These are phyloP conservation scores for Selaginella tamariscina DNA, from an alignment of 75 land plant species.

Conservation along the genomic window DNA sequence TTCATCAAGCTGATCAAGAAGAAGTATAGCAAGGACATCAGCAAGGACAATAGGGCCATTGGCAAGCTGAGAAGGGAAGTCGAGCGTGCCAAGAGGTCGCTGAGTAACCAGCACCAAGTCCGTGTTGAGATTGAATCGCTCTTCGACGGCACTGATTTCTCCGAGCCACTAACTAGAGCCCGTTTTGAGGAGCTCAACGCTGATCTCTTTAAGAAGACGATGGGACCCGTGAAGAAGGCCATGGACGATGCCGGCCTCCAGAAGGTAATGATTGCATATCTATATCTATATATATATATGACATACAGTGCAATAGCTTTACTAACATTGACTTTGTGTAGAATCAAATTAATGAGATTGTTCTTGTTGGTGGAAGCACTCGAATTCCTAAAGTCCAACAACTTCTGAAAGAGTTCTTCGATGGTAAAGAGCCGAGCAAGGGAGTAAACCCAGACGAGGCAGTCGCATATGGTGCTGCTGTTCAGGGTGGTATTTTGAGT, in stretches of 20 bases:
- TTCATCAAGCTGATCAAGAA: constrained; percentile 36
- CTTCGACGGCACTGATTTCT: not conserved
- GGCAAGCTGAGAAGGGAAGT: not conserved
- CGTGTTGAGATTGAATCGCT: not conserved
- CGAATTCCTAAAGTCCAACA: constrained; percentile 6
- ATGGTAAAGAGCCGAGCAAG: not conserved
- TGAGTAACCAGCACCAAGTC: constrained; percentile 13
- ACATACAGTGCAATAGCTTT: too few relatives aligned
- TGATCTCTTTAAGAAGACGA: constrained; percentile 9
- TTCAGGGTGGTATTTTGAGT: constrained; percentile 9
- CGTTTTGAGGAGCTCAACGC: constrained; percentile 7
- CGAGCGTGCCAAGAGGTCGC: constrained; percentile 3
- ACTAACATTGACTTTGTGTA: too few relatives aligned
- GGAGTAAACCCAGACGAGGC: constrained; percentile 9
- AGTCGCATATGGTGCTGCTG: constrained; percentile 11
- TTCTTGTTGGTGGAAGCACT: constrained; percentile 7
- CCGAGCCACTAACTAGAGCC: not conserved
- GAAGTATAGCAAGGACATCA: constrained; percentile 24
- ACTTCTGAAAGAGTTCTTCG: not conserved
- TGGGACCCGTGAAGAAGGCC: constrained; percentile 9
- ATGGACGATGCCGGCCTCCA: constrained; percentile 9
- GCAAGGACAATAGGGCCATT: not conserved
- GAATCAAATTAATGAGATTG: constrained; percentile 3
- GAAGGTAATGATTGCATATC: too few relatives aligned
- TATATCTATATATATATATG: too few relatives aligned